Conservation (phyloP, 371 early-diverging fungal genomes). For the Lichtheimia hyalospora region DNA sequence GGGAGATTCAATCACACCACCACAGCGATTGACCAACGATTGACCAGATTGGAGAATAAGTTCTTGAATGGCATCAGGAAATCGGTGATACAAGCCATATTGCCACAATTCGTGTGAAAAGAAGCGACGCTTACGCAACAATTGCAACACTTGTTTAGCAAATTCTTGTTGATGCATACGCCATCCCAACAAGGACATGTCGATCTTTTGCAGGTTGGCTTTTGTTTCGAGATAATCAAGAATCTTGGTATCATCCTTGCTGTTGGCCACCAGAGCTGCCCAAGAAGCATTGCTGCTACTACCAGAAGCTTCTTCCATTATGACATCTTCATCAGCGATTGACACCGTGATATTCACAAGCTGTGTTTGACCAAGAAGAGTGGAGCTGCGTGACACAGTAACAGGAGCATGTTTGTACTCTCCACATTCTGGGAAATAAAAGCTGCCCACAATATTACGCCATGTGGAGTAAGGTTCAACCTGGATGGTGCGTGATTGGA, state of each 20-base stretch:
- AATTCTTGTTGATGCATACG: slow-evolving; percentile 31
- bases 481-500: slow-evolving; percentile 30
- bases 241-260: slow-evolving; percentile 19
- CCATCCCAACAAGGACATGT: slow-evolving; percentile 26
- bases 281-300: slow-evolving; percentile 10
- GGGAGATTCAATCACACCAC: slow-evolving; percentile 42
- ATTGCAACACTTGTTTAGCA: slow-evolving; percentile 14
- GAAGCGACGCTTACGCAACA: slow-evolving; percentile 17
- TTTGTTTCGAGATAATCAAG: slow-evolving; percentile 20
- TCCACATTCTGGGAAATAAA: slow-evolving; percentile 58
- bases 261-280: slow-evolving; percentile 19
- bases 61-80: slow-evolving; percentile 24
- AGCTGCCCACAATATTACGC: slow-evolving; percentile 37
- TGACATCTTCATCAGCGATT: not conserved
- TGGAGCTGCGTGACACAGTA: slow-evolving; percentile 19
- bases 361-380: slow-evolving; percentile 11
- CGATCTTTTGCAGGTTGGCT: slow-evolving; percentile 25
- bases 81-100: slow-evolving; percentile 35
- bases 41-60: slow-evolving; percentile 18
- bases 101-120: slow-evolving; percentile 24
- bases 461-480: slow-evolving; percentile 44
- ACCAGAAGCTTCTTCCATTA: not conserved
- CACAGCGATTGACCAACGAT: slow-evolving; percentile 19
- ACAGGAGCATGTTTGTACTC: slow-evolving; percentile 45
- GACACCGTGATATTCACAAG: slow-evolving; percentile 1